phyloP scores from a whole-genome alignment of 1,284 basidiomycete genomes.

The Cryptococcus sp. region DNA sequence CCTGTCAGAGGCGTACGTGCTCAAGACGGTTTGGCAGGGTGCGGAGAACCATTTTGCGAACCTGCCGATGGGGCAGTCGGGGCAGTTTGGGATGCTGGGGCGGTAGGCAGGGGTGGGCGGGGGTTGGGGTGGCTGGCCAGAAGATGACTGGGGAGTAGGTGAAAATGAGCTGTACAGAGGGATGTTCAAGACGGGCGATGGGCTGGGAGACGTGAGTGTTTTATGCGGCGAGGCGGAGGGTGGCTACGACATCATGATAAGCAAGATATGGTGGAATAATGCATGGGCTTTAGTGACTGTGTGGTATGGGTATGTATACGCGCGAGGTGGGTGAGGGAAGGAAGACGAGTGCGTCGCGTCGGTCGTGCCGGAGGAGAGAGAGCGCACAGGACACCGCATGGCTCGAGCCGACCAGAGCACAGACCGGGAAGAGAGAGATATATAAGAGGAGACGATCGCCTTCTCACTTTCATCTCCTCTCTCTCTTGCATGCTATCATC shows the following conservation, averaged over 20 bases:
- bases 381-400: no score
- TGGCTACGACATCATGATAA: no score
- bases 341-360: not conserved
- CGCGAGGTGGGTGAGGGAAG: not conserved
- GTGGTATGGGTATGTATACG: not conserved
- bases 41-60: conserved; percentile 79
- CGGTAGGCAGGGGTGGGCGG: conserved; percentile 13
- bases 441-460: not conserved
- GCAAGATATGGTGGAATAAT: no score
- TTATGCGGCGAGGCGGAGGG: not conserved
- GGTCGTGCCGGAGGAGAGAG: no score
- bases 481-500: not conserved
- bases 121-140: no score
- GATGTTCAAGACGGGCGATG: no score
- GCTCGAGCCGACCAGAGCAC: no score
- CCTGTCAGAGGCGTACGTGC: conserved; percentile 91
- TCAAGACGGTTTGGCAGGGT: conserved; percentile 89
- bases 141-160: no score
- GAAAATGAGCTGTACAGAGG: no score
- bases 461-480: not conserved
- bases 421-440: not conserved
- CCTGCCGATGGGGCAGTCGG: conserved; percentile 24
- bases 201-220: no score
- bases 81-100: conserved; percentile 45
- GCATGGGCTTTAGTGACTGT: not conserved